phyloP scores from a whole-genome alignment of 257 asterid species.

The Orobanche coerulescens region DNA sequence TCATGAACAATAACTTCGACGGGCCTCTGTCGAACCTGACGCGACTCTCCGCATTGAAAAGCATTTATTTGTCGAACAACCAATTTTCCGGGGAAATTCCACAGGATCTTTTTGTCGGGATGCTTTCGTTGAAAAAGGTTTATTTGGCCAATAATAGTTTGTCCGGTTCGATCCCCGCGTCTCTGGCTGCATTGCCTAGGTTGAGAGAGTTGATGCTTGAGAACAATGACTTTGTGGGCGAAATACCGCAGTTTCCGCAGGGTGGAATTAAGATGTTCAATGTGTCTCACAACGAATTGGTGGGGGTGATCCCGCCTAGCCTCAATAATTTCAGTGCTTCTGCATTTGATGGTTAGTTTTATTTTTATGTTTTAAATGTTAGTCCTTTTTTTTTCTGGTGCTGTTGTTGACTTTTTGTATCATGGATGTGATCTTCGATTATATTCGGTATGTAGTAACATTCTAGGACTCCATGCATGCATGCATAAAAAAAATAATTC shows the following conservation, averaged over 20 bases:
- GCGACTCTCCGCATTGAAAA: constrained; percentile 30
- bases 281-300: constrained; percentile 43
- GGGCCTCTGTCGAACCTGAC: constrained; percentile 50
- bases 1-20: constrained; percentile 48
- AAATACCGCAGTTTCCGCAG: constrained; percentile 40
- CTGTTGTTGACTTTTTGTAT: too few species aligned
- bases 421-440: not conserved
- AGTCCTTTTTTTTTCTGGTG: too few species aligned
- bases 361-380: not conserved
- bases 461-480: not conserved
- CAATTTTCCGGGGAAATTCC: constrained; percentile 49
- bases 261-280: constrained; percentile 30
- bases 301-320: constrained; percentile 53
- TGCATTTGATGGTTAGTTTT: constrained; percentile 41
- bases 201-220: constrained; percentile 53
- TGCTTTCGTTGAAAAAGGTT: constrained; percentile 55
- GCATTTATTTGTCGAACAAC: constrained; percentile 47
- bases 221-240: constrained; percentile 48
- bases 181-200: constrained; percentile 38
- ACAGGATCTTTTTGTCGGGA: constrained; percentile 34
- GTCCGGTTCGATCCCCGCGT: constrained; percentile 47
- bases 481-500: not conserved
- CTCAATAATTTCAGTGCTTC: constrained; percentile 31
- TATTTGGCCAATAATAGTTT: constrained; percentile 51
- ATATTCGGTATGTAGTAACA: not conserved